Base-by-base conservation (phyloP, 1,284 basidiomycete genomes). In the Phellinidium pouzarii region DNA sequence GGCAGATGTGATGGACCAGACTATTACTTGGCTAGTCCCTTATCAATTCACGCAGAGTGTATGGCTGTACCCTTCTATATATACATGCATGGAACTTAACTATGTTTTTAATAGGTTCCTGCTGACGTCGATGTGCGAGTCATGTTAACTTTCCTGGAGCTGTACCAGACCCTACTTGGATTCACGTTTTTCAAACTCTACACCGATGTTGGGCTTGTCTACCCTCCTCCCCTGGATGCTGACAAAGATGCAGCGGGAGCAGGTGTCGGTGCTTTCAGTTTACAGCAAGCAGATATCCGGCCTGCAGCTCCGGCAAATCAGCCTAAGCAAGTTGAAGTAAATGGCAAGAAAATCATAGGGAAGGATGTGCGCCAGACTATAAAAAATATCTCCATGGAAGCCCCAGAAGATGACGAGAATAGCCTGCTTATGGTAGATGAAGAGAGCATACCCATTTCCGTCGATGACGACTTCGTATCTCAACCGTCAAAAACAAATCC, bases 111-210 rank as follows among this genome's bases (percentile, higher is more conserved):
- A n/a, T 60, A 94, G 91, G 84, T 97, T 55, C 96, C 96, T 6
- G 70, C 84, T 45, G 95, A 99, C 64, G 94, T 99, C 59, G 96
- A 99, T 69, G 91, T 97, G 65, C 87, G 96, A 48, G 95, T 99
- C 52, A 96, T 99, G 87, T 72, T 97, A 60, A 99, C 96, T 9
- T 99, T 99, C 78, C 73, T 99, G 64, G 96, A 99, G 69, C 80
- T 99, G 7, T 99, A 99, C 71, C 94, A 99, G 71, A 99, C 95
- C 1, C 72, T 98, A 11, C 82, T 97, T 43, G 91, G 93, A 17
- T 99, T 99, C 64, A 88, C 94, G 11, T 86, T 97, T 64, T 99
- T 93, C 82, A 97, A 97, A 72, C 80, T 99, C 20, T 99, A 95
- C 73, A 87, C 90, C n/a, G 94, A 97, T 64, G 80, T 81, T 50